Percentiles rank a stretch among this genome's conserved stretches.
Evolutionary conservation across 2,329 filamentous ascomycete genomes (phyloP).

Genomic region (Phyllachora maydis): DNA sequence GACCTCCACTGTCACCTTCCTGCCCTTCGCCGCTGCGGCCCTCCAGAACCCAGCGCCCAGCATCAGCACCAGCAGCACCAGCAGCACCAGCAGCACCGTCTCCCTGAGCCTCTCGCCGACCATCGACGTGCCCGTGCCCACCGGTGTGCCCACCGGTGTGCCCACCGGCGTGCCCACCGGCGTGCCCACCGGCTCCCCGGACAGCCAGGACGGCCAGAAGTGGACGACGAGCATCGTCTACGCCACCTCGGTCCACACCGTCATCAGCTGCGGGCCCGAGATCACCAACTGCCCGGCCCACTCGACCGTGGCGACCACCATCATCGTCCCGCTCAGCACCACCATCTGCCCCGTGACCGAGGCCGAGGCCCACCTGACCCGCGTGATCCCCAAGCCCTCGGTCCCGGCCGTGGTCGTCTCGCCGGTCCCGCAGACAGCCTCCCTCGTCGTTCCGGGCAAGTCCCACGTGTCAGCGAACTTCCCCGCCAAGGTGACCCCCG

Average conservation of each 20-base stretch:
- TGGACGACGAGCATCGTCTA: slow-evolving; percentile 21
- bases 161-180: too few relatives aligned
- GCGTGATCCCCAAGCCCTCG: slow-evolving; percentile 1
- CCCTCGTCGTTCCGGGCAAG: neutral
- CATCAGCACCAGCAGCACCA: slow-evolving; percentile 2
- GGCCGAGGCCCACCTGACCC: slow-evolving; percentile 1
- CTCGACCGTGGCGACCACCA: slow-evolving; percentile 14
- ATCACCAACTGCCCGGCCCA: slow-evolving; percentile 16
- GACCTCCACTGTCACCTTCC: slow-evolving; percentile 5
- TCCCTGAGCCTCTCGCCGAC: neutral
- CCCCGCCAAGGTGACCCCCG: neutral
- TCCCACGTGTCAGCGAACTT: neutral
- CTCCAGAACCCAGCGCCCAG: too few relatives aligned
- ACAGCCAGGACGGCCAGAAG: slow-evolving; percentile 6
- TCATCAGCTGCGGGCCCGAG: slow-evolving; percentile 16
- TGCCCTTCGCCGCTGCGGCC: slow-evolving; percentile 6
- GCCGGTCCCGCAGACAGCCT: slow-evolving; percentile 6
- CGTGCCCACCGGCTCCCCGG: slow-evolving; percentile 6
- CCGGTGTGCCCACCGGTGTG: slow-evolving; percentile 11
- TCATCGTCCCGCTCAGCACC: slow-evolving; percentile 16
- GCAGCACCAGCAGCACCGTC: neutral
- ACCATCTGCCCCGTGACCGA: slow-evolving; percentile 20
- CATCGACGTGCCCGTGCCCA: slow-evolving; percentile 3
- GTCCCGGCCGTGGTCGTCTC: slow-evolving; percentile 3
- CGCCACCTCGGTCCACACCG: slow-evolving; percentile 15